These are phyloP conservation scores for Pisolithus sp. DNA, from an alignment of 768 basidiomycete genomes.

Conservation along the genomic window DNA sequence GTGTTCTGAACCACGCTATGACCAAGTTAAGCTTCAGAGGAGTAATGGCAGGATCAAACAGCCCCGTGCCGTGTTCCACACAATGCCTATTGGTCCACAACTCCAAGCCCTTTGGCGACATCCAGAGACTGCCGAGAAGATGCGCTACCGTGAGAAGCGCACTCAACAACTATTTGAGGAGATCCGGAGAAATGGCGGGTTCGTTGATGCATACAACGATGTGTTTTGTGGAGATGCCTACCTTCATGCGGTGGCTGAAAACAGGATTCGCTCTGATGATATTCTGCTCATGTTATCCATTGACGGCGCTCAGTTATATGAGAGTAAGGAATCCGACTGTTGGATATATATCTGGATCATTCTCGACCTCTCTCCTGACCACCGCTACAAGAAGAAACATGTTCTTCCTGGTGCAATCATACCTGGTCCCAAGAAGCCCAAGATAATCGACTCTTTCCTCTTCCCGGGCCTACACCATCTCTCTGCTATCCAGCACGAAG, in stretches of 20 bases:
- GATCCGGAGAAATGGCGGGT: not conserved
- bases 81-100: not conserved
- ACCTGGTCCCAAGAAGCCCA: slow-evolving; percentile 30
- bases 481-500: slow-evolving; percentile 13
- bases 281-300: slow-evolving; percentile 30
- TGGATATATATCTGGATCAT: slow-evolving; percentile 30
- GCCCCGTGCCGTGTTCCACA: not conserved
- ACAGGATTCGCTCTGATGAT: slow-evolving; percentile 14
- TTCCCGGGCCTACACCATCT: slow-evolving; percentile 11
- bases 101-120: not conserved
- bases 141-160: not conserved
- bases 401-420: slow-evolving; percentile 26
- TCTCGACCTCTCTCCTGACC: slow-evolving; percentile 6
- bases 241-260: not conserved
- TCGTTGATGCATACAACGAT: not conserved
- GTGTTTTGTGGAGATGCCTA: not conserved
- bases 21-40: not conserved
- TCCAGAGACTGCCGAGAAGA: not conserved
- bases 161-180: not conserved
- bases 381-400: slow-evolving; percentile 8
- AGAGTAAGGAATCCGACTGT: slow-evolving; percentile 25
- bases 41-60: too few relatives aligned
- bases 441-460: slow-evolving; percentile 23
- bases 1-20: not conserved
- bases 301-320: slow-evolving; percentile 33